phyloP scores from a whole-genome alignment of 2,329 filamentous ascomycete genomes.

The Aureobasidium sp. region DNA sequence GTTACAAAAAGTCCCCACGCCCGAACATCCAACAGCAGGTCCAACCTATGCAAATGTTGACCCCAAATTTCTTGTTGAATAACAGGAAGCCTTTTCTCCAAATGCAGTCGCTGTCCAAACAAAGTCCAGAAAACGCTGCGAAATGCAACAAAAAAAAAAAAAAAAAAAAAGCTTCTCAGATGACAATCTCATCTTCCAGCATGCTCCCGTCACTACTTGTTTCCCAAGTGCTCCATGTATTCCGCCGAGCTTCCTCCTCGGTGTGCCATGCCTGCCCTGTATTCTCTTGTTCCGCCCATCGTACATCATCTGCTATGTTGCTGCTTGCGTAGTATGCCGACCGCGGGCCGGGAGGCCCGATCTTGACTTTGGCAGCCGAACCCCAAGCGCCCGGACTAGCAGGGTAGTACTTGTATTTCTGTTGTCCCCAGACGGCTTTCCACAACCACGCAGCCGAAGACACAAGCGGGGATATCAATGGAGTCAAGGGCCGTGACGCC shows the following conservation, averaged over 20 bases:
- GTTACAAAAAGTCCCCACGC: background rate
- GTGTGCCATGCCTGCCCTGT: background rate
- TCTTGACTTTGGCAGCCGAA: background rate
- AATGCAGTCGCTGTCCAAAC: background rate
- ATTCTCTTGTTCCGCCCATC: background rate
- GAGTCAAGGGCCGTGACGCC: constrained; percentile 34
- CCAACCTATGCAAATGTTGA: no score
- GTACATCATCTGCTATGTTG: background rate
- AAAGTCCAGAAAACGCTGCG: background rate
- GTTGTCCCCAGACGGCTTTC: background rate
- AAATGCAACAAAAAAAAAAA: background rate
- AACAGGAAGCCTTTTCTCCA: no score
- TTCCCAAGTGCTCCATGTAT: constrained; percentile 5
- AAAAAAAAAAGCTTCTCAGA: background rate
- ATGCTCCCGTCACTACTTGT: constrained; percentile 1
- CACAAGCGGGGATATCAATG: constrained; percentile 26
- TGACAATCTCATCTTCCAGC: constrained; percentile 11
- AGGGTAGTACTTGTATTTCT: constrained; percentile 3
- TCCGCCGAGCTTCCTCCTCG: background rate
- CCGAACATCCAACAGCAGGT: background rate
- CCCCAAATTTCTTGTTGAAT: no score
- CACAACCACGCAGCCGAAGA: background rate
- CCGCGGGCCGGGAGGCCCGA: background rate
- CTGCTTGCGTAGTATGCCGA: background rate
- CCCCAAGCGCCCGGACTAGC: background rate